These are phyloP conservation scores for Sporisorium exsertum DNA, from an alignment of 1,284 basidiomycete genomes.

Conservation along the genomic window DNA sequence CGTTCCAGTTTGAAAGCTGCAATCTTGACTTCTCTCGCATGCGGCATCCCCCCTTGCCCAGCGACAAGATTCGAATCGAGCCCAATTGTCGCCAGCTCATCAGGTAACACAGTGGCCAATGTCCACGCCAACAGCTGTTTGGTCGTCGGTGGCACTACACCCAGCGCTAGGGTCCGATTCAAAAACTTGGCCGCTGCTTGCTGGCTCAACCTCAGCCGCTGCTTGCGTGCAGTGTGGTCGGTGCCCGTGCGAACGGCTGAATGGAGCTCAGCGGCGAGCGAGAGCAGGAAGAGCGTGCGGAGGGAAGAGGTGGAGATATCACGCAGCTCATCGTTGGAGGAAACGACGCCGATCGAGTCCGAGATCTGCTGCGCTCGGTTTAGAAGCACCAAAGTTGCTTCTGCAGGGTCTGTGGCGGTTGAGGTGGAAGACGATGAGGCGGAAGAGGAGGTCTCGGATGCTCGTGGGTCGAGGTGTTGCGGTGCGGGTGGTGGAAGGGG, in stretches of 20 bases:
- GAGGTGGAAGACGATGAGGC: slow-evolving; percentile 13
- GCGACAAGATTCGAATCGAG: slow-evolving; percentile 3
- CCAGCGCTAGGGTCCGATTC: slow-evolving; percentile 17
- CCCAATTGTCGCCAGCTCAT: slow-evolving; percentile 14
- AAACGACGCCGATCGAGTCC: slow-evolving; percentile 53
- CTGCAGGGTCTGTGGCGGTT: slow-evolving; percentile 11
- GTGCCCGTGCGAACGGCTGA: slow-evolving; percentile 14
- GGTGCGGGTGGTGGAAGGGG: slow-evolving; percentile 37
- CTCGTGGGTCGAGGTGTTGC: slow-evolving; percentile 25
- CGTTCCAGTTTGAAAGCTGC: slow-evolving; percentile 58
- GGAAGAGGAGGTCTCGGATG: slow-evolving; percentile 14
- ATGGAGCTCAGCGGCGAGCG: slow-evolving; percentile 45
- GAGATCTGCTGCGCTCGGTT: slow-evolving; percentile 43
- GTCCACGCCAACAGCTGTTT: slow-evolving; percentile 23
- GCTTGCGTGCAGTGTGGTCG: slow-evolving; percentile 25
- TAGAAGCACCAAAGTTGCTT: slow-evolving; percentile 25
- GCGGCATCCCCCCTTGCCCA: slow-evolving; percentile 3
- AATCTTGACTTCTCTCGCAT: slow-evolving; percentile 59
- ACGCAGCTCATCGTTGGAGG: slow-evolving; percentile 49
- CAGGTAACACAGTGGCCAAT: slow-evolving; percentile 2
- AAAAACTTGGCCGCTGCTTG: slow-evolving; percentile 36
- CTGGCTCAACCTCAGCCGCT: slow-evolving; percentile 22
- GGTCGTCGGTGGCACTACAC: slow-evolving; percentile 38
- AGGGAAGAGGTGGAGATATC: slow-evolving; percentile 60
- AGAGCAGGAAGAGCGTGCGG: slow-evolving; percentile 56